Evolutionary conservation across 2,329 filamentous ascomycete species (phyloP).

Genomic region (Cladosporium sp.): DNA sequence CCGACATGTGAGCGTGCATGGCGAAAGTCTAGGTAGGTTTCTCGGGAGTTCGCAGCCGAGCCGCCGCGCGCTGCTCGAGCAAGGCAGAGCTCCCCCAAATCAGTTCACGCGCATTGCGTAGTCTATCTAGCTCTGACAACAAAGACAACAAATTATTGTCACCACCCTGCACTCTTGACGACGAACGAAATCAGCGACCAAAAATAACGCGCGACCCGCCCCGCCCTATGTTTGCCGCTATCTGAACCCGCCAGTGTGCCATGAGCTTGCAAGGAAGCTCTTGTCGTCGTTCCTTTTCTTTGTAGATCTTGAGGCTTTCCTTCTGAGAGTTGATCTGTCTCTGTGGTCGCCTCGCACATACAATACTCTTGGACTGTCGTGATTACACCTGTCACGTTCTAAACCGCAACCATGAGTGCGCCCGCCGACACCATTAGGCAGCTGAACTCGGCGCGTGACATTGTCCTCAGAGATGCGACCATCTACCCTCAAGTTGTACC

Average conservation of each 20-base stretch:
- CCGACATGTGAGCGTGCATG: background rate
- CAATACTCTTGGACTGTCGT: slow-evolving; percentile 3
- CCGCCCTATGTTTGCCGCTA: background rate
- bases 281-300: slow-evolving; percentile 11
- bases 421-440: slow-evolving; percentile 72
- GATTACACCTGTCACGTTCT: background rate
- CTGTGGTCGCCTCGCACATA: background rate
- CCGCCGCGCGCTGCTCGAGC: background rate
- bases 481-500: slow-evolving; percentile 91
- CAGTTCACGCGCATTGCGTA: slow-evolving; percentile 7
- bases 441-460: slow-evolving; percentile 82
- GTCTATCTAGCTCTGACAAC: background rate
- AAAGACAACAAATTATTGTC: background rate
- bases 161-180: background rate
- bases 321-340: background rate
- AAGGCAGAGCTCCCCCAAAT: slow-evolving; percentile 5
- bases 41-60: slow-evolving; percentile 4
- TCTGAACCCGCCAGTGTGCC: background rate
- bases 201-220: background rate
- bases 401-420: slow-evolving; percentile 23
- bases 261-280: slow-evolving; percentile 7
- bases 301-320: slow-evolving; percentile 5
- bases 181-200: background rate
- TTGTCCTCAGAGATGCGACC: slow-evolving; percentile 79
- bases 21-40: background rate